Conservation (phyloP, 202 grass and related monocot species). For the Panicum virgatum region DNA sequence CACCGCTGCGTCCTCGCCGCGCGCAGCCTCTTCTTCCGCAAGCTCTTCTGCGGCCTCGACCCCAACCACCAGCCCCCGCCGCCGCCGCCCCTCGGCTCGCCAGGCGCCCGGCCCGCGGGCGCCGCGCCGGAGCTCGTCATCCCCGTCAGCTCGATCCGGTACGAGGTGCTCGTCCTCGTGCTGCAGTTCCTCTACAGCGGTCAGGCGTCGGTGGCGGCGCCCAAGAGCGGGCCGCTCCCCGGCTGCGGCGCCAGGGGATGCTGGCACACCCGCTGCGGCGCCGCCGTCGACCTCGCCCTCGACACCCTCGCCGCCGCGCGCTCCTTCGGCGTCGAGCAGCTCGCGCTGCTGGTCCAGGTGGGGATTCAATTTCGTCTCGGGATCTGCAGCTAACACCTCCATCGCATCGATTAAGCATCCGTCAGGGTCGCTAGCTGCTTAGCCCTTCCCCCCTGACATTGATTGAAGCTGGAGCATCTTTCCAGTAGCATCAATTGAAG, state of each 20-base stretch:
- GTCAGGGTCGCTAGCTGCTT: background rate
- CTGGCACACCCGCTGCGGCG: slow-evolving; percentile 97
- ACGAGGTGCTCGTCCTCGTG: slow-evolving; percentile 92
- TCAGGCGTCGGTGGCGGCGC: slow-evolving; percentile 83
- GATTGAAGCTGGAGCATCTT: slow-evolving; percentile 14
- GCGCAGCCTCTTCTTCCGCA: slow-evolving; percentile 89
- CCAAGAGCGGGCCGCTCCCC: slow-evolving; percentile 79
- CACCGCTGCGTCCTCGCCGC: slow-evolving; percentile 97
- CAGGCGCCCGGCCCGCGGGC: background rate
- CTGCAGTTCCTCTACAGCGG: slow-evolving; percentile 99
- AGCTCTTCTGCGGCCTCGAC: slow-evolving; percentile 91
- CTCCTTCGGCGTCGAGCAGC: slow-evolving; percentile 97
- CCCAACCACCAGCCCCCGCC: slow-evolving; percentile 46
- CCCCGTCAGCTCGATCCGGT: slow-evolving; percentile 93
- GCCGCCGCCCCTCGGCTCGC: background rate
- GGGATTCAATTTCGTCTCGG: background rate
- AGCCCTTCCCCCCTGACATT: background rate
- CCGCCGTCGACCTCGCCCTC: slow-evolving; percentile 97
- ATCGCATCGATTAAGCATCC: slow-evolving; percentile 34
- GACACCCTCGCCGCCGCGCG: slow-evolving; percentile 87
- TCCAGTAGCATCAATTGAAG: background rate
- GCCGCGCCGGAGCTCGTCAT: slow-evolving; percentile 64
- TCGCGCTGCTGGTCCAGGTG: slow-evolving; percentile 84
- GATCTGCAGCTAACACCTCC: slow-evolving; percentile 28
- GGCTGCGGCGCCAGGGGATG: slow-evolving; percentile 84